phyloP scores from a whole-genome alignment of 169 alveolate genomes.

The Cytauxzoon felis region DNA sequence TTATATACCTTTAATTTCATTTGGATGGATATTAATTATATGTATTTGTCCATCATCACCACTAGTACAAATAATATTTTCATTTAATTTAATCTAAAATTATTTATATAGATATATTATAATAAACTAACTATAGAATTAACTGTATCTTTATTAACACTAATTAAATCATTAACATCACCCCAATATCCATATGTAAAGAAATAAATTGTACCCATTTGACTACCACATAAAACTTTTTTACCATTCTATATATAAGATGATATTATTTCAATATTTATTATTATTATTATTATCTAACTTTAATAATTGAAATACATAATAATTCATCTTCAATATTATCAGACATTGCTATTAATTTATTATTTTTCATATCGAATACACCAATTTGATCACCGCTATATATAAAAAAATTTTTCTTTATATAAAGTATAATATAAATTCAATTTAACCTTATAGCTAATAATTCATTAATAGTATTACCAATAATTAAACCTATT shows the following conservation, averaged over 20 bases:
- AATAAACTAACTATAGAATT: conserved; percentile 25
- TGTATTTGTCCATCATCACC: conserved; percentile 50
- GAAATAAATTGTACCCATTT: conserved; percentile 47
- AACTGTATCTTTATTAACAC: conserved; percentile 23
- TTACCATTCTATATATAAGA: background rate
- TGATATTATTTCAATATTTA: background rate
- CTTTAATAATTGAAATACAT: conserved; percentile 18
- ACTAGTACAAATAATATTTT: conserved; percentile 25
- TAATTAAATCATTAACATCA: conserved; percentile 38
- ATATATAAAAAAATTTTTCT: background rate
- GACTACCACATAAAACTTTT: conserved; percentile 54
- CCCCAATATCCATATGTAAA: conserved; percentile 59
- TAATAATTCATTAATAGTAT: conserved; percentile 18
- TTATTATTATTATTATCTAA: background rate
- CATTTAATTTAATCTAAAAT: conserved; percentile 17
- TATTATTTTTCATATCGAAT: conserved; percentile 30
- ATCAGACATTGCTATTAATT: conserved; percentile 48
- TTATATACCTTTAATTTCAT: conserved; percentile 23
- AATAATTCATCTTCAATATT: conserved; percentile 45
- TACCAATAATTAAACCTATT: conserved; percentile 9
- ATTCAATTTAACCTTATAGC: conserved; percentile 36
- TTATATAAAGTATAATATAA: no score
- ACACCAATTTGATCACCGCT: conserved; percentile 56
- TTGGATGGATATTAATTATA: conserved; percentile 27
- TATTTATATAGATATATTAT: background rate